A percentile compares a stretch with the other conserved stretches of the same genome.
Conservation (phyloP, 2,329 filamentous ascomycete species). For the Ceratocystis ficicola region DNA sequence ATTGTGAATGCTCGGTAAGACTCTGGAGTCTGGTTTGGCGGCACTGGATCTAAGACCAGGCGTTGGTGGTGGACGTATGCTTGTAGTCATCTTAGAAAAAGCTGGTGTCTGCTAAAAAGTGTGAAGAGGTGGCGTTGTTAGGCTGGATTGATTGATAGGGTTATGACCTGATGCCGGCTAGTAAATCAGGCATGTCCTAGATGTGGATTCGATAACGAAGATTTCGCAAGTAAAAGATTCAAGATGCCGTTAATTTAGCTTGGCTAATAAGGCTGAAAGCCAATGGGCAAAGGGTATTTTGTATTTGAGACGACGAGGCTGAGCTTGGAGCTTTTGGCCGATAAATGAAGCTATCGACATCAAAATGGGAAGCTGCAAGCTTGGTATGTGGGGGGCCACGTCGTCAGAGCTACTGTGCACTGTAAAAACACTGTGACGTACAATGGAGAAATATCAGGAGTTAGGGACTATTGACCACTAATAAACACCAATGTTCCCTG, state of each 20-base stretch:
- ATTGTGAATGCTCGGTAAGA: conserved; percentile 44
- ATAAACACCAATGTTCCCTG: background rate
- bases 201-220: background rate
- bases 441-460: background rate
- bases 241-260: too few relatives aligned
- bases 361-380: conserved; percentile 5
- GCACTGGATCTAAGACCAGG: conserved; percentile 20
- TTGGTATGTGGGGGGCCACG: conserved; percentile 7
- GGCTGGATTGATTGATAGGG: background rate
- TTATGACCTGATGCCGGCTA: too few relatives aligned
- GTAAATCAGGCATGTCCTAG: background rate
- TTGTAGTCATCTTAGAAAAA: conserved; percentile 19
- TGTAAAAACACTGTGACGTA: background rate
- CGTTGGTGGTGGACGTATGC: conserved; percentile 9
- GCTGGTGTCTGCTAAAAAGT: conserved; percentile 19
- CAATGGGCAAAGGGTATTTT: background rate
- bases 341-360: conserved; percentile 9
- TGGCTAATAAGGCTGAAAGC: background rate
- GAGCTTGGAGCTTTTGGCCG: background rate
- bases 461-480: background rate
- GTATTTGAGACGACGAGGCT: background rate
- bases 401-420: background rate
- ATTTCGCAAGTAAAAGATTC: background rate
- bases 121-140: background rate
- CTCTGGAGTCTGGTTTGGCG: conserved; percentile 23